These are phyloP conservation scores for Serendipita sp. DNA, from an alignment of 768 basidiomycete species.

Conservation along the genomic window DNA sequence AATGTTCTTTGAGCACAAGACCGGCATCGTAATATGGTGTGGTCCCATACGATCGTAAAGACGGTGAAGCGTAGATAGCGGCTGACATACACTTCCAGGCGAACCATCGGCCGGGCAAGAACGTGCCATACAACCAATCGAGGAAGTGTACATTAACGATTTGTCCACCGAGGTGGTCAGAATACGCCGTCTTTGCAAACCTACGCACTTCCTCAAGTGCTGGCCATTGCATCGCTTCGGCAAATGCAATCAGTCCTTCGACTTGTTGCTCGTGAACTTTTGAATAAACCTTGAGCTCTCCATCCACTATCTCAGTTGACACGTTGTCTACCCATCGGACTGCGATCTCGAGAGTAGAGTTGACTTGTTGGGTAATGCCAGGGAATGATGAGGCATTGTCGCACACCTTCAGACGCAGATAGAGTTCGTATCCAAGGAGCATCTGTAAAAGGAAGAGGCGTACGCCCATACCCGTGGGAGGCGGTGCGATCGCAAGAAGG, in stretches of 20 bases:
- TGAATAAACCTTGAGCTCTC: constrained; percentile 5
- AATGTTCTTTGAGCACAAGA: not conserved
- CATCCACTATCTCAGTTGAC: not conserved
- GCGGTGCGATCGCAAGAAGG: constrained; percentile 5
- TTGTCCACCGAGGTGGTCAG: not conserved
- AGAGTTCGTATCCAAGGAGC: constrained; percentile 3
- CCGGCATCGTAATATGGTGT: constrained; percentile 6
- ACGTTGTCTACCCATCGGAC: constrained; percentile 4
- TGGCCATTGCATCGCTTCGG: constrained; percentile 8
- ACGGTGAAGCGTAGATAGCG: not conserved
- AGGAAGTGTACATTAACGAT: constrained; percentile 8
- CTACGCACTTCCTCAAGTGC: constrained; percentile 3
- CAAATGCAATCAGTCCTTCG: constrained; percentile 9
- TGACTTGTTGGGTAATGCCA: constrained; percentile 4
- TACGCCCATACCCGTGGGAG: constrained; percentile 6
- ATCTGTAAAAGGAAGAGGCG: constrained; percentile 7
- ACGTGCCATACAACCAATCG: constrained; percentile 8
- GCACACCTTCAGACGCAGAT: constrained; percentile 4
- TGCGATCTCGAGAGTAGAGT: not conserved
- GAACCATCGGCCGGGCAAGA: constrained; percentile 9
- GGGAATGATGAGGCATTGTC: not conserved
- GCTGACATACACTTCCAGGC: constrained; percentile 8
- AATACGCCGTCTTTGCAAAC: constrained; percentile 2
- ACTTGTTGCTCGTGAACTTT: constrained; percentile 4
- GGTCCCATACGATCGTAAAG: not conserved